These are phyloP conservation scores for Litchi chinensis DNA, from an alignment of 345 rosid genomes.

Conservation along the genomic window DNA sequence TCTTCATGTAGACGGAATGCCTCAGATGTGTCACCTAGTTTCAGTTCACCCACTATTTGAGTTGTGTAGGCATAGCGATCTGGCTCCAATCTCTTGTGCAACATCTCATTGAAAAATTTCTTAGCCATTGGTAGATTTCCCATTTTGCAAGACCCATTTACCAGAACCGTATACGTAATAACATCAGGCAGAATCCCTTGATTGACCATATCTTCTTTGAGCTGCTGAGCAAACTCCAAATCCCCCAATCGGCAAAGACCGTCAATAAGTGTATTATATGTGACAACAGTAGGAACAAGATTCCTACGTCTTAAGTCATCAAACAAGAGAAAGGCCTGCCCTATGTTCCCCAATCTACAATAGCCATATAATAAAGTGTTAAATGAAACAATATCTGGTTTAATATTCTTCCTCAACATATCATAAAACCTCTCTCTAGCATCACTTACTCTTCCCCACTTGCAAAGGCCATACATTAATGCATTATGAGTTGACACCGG, in stretches of 20 bases:
- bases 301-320: conserved; percentile 46
- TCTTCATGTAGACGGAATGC: conserved; percentile 63
- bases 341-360: conserved; percentile 51
- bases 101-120: conserved; percentile 60
- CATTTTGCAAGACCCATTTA: conserved; percentile 54
- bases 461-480: conserved; percentile 51
- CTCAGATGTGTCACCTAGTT: conserved; percentile 47
- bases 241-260: conserved; percentile 67
- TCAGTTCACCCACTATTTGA: conserved; percentile 53
- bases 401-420: conserved; percentile 46
- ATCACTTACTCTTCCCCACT: conserved; percentile 47
- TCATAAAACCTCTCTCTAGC: conserved; percentile 47
- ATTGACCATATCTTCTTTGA: conserved; percentile 63
- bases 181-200: conserved; percentile 59
- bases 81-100: conserved; percentile 51
- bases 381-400: conserved; percentile 67
- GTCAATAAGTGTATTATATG: conserved; percentile 68
- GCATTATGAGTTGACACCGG: conserved; percentile 51
- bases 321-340: conserved; percentile 66
- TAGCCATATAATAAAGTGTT: conserved; percentile 66
- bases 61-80: conserved; percentile 57
- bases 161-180: conserved; percentile 64
- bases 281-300: conserved; percentile 48
- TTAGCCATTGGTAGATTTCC: conserved; percentile 53
- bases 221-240: conserved; percentile 50